Percentiles rank a stretch among this genome's conserved stretches.
Conservation (phyloP, 129 eudicot species). For the Arctium lappa region DNA sequence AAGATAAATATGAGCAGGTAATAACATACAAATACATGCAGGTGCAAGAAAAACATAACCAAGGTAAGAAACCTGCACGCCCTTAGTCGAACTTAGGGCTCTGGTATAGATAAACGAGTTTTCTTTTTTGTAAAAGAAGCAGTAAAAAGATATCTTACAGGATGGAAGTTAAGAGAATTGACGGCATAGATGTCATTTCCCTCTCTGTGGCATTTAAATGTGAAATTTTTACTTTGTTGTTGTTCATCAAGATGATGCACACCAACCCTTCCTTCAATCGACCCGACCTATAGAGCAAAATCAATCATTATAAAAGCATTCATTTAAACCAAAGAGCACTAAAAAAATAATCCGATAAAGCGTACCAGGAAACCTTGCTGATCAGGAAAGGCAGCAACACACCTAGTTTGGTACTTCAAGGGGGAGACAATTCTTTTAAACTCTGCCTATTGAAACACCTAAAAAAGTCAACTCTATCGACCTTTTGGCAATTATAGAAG, state of each 20-base stretch:
- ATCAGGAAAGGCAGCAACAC: constrained; percentile 96
- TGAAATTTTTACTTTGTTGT: constrained; percentile 76
- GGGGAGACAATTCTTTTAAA: constrained; percentile 82
- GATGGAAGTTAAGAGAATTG: constrained; percentile 90
- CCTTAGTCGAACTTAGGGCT: no score
- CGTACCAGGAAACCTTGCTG: constrained; percentile 93
- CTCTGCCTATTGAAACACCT: constrained; percentile 50
- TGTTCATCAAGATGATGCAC: constrained; percentile 93
- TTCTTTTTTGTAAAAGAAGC: neutral
- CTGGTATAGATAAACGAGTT: neutral
- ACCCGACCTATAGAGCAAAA: constrained; percentile 64
- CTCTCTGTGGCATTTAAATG: constrained; percentile 96
- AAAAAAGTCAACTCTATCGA: neutral
- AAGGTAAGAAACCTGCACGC: no score
- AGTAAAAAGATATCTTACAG: constrained; percentile 52
- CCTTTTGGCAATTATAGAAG: neutral
- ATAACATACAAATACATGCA: no score
- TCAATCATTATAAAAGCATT: constrained; percentile 2
- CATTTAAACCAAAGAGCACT: neutral
- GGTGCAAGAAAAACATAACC: no score
- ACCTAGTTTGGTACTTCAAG: constrained; percentile 90
- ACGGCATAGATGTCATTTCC: constrained; percentile 80
- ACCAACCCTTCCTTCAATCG: constrained; percentile 98
- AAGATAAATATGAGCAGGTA: no score
- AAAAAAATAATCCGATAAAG: neutral